A percentile compares a stretch with the other conserved stretches of the same genome.
Conservation (phyloP, 371 early-diverging fungal species). For the Mucor sp. region DNA sequence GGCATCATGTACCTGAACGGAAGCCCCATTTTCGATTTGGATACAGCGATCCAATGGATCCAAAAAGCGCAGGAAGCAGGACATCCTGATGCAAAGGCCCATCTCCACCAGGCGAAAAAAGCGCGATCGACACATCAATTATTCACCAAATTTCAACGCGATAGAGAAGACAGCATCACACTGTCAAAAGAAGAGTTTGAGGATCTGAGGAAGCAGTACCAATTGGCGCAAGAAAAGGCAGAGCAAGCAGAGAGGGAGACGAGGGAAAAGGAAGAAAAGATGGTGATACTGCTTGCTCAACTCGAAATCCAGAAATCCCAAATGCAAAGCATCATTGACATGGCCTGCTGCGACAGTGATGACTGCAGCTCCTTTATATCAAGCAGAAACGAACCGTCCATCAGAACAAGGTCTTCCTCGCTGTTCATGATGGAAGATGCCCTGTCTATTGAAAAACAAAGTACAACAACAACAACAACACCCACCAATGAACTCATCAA, state of each 20-base stretch:
- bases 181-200: not conserved
- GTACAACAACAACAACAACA: no score
- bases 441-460: not conserved
- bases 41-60: no score
- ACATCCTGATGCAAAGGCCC: no score
- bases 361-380: not conserved
- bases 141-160: no score
- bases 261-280: not conserved
- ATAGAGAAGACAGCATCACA: no score
- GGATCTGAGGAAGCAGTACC: not conserved
- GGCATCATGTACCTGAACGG: no score
- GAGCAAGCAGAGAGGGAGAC: not conserved
- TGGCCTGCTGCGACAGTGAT: not conserved
- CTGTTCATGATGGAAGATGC: not conserved
- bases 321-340: not conserved
- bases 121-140: no score
- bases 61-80: no score
- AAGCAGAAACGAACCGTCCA: not conserved
- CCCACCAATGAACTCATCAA: not conserved
- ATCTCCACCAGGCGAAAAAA: no score
- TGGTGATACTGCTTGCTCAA: not conserved
- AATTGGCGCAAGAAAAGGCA: not conserved
- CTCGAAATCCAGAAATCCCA: not conserved
- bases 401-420: not conserved
- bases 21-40: no score